Percentiles rank a stretch among this genome's conserved stretches.
phyloP scores from a whole-genome alignment of 2,329 filamentous ascomycete species.

The Achaetomium macrosporum region DNA sequence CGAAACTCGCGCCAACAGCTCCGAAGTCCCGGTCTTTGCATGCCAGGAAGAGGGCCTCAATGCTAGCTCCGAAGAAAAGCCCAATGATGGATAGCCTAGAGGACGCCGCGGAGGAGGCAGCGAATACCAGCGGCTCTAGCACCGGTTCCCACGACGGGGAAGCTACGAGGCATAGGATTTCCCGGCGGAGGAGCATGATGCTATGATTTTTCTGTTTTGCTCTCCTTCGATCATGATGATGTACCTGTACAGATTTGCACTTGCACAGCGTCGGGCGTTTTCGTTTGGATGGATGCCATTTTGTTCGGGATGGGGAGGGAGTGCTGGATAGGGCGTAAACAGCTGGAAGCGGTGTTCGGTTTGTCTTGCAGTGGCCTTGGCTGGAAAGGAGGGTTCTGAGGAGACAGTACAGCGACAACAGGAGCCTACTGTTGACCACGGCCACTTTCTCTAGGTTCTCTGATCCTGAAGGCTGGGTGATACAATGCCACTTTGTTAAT shows the following conservation, averaged over 20 bases:
- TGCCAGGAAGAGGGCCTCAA: conserved; percentile 37
- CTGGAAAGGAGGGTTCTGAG: not conserved
- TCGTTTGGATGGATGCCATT: conserved; percentile 2
- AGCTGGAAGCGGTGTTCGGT: not conserved
- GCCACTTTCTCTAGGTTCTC: not conserved
- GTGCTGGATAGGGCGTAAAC: not conserved
- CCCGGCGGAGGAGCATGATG: conserved; percentile 55
- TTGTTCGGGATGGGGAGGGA: not conserved
- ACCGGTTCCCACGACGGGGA: conserved; percentile 16
- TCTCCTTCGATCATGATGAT: not conserved
- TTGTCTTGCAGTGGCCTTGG: not conserved
- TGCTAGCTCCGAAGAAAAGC: conserved; percentile 34
- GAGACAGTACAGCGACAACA: not conserved
- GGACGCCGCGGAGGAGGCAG: conserved; percentile 24
- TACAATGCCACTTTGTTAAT: conserved; percentile 12
- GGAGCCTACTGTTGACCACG: not conserved
- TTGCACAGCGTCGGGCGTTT: conserved; percentile 22
- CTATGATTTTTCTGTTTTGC: conserved; percentile 35
- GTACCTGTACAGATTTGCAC: not conserved
- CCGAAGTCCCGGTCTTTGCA: conserved; percentile 3
- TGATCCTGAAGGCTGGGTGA: not conserved
- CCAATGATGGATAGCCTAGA: conserved; percentile 19
- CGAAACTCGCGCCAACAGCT: not conserved
- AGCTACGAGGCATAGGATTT: conserved; percentile 30
- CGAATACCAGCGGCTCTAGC: conserved; percentile 19